Conservation (phyloP, 352 stramenopile genomes). For the Plasmopara viticola region DNA sequence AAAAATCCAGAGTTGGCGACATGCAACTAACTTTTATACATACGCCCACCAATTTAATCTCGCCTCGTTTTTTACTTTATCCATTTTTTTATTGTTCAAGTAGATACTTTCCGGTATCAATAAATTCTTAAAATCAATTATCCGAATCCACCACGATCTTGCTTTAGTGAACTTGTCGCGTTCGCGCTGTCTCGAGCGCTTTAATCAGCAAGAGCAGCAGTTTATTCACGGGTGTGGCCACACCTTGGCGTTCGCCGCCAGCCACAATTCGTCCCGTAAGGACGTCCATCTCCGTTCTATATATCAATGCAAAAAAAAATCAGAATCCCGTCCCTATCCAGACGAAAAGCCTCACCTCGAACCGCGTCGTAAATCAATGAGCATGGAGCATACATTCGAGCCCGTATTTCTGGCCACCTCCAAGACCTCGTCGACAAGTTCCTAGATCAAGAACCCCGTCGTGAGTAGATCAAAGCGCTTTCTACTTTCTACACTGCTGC, state of each 20-base stretch:
- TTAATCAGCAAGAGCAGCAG: slow-evolving; percentile 56
- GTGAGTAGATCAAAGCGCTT: background rate
- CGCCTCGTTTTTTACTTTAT: no score
- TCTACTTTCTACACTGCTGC: background rate
- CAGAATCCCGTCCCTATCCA: background rate
- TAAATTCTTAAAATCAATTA: no score
- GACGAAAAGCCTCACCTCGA: slow-evolving; percentile 27
- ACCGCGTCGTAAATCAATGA: slow-evolving; percentile 58
- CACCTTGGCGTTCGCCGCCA: slow-evolving; percentile 30
- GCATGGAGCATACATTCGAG: slow-evolving; percentile 69
- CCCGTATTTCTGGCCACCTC: slow-evolving; percentile 44
- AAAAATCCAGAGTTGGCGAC: no score
- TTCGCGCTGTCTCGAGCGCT: slow-evolving; percentile 37
- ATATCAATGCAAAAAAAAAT: background rate
- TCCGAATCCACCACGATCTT: no score
- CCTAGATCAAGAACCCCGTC: slow-evolving; percentile 13
- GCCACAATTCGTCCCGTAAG: slow-evolving; percentile 62
- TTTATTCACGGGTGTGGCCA: slow-evolving; percentile 58
- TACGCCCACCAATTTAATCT: no score
- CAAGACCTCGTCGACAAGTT: slow-evolving; percentile 50
- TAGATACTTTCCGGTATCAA: no score
- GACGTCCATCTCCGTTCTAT: slow-evolving; percentile 66
- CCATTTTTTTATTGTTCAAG: no score
- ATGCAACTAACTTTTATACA: no score
- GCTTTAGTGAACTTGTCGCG: background rate